These are phyloP conservation scores for Xylaria polymorpha DNA, from an alignment of 2,329 filamentous ascomycete species.

Conservation along the genomic window DNA sequence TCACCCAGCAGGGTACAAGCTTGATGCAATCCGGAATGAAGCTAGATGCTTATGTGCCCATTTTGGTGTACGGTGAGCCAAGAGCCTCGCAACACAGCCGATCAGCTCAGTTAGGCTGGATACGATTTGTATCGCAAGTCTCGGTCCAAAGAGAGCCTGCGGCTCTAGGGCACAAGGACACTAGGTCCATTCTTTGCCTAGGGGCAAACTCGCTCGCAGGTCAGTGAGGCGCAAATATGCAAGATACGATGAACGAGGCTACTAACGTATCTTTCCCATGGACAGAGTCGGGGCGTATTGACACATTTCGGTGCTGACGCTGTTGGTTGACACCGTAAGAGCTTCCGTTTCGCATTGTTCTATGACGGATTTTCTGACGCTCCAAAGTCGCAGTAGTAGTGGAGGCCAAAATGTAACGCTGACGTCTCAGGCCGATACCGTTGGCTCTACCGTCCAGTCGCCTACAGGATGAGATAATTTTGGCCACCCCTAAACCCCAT, in stretches of 20 bases:
- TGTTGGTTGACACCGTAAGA: constrained; percentile 23
- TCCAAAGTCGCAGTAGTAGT: constrained; percentile 13
- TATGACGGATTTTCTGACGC: constrained; percentile 3
- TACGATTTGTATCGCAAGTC: background rate
- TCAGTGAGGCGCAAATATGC: background rate
- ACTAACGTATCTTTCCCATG: background rate
- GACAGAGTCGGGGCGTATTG: background rate
- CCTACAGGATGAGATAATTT: constrained; percentile 15
- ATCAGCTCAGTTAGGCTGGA: background rate
- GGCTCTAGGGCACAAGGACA: background rate
- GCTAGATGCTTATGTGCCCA: background rate
- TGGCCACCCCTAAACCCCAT: constrained; percentile 16
- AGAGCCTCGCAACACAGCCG: background rate
- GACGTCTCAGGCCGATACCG: constrained; percentile 12
- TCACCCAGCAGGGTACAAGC: background rate
- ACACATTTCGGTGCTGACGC: constrained; percentile 9
- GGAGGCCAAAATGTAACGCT: constrained; percentile 31
- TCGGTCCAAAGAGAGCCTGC: background rate
- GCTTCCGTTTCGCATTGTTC: constrained; percentile 13
- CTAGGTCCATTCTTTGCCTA: background rate
- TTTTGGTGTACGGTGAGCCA: background rate
- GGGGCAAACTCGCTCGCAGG: background rate
- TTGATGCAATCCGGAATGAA: background rate
- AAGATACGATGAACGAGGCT: constrained; percentile 9
- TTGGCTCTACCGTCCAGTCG: constrained; percentile 3